A percentile compares a stretch with the other conserved stretches of the same genome.
Evolutionary conservation across 495 filamentous ascomycete species (phyloP).

Genomic region (Immersiella caudata): DNA sequence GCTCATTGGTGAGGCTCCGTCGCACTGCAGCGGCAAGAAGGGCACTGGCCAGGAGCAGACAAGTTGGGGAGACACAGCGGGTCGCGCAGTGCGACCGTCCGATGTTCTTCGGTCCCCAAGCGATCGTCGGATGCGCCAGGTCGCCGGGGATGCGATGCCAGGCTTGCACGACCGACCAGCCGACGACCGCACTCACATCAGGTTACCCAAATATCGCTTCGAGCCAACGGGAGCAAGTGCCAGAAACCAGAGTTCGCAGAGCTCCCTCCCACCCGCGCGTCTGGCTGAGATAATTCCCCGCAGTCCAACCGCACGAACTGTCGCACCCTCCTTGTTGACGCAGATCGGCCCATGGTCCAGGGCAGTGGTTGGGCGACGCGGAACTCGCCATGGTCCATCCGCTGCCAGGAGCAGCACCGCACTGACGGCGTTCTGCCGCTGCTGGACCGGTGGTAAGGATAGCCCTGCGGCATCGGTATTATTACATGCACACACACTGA

Average conservation of each 20-base stretch:
- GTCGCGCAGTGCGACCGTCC: background rate
- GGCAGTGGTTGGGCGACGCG: constrained; percentile 13
- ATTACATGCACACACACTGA: constrained; percentile 2
- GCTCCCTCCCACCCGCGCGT: background rate
- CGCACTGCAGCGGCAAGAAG: constrained; percentile 10
- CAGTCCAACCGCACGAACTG: background rate
- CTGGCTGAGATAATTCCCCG: background rate
- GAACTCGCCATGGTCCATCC: background rate
- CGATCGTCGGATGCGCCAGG: constrained; percentile 1
- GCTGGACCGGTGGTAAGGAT: background rate
- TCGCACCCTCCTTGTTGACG: background rate
- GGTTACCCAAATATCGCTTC: background rate
- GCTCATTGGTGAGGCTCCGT: background rate
- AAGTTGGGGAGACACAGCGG: background rate
- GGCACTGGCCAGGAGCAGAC: background rate
- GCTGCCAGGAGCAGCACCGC: constrained; percentile 2
- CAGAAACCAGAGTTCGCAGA: background rate
- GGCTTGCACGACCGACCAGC: background rate
- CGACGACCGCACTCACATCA: background rate
- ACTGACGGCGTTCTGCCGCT: background rate
- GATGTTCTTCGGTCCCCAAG: constrained; percentile 14
- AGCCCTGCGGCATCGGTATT: constrained; percentile 10
- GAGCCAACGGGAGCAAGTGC: background rate
- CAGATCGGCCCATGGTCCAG: background rate
- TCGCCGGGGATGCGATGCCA: background rate